phyloP scores from a whole-genome alignment of 2,329 filamentous ascomycete species.

The Trichophyton benhamiae region DNA sequence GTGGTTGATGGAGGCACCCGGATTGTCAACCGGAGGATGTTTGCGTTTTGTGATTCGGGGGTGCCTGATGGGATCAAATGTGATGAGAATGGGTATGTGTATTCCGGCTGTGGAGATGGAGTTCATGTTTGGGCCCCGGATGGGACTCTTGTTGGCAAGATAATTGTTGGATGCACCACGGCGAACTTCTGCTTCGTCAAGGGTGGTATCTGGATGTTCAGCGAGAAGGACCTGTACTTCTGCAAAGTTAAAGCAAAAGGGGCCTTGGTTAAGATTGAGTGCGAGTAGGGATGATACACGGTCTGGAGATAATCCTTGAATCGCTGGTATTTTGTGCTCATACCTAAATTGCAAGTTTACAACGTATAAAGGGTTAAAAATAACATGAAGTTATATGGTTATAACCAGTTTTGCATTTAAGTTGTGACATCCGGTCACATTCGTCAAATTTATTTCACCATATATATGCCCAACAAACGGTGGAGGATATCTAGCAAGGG shows the following conservation, averaged over 20 bases:
- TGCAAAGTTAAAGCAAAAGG: constrained; percentile 12
- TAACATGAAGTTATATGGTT: not conserved
- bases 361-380: not conserved
- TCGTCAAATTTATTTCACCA: not conserved
- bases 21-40: constrained; percentile 40
- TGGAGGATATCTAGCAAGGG: not conserved
- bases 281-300: constrained; percentile 2
- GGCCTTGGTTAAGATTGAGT: constrained; percentile 10
- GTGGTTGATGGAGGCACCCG: constrained; percentile 32
- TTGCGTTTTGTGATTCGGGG: constrained; percentile 39
- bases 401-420: not conserved
- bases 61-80: constrained; percentile 38
- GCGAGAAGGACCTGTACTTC: constrained; percentile 11
- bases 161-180: constrained; percentile 37
- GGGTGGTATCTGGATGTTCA: constrained; percentile 14
- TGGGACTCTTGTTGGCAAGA: constrained; percentile 44
- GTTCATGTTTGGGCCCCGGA: constrained; percentile 41
- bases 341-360: no score
- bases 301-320: not conserved
- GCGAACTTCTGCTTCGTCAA: constrained; percentile 40
- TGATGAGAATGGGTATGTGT: constrained; percentile 45
- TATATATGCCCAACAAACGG: not conserved
- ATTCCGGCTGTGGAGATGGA: constrained; percentile 43
- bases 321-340: no score
- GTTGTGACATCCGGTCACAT: not conserved